phyloP scores from a whole-genome alignment of 305 asterid genomes.

The Fraxinus velutina region DNA sequence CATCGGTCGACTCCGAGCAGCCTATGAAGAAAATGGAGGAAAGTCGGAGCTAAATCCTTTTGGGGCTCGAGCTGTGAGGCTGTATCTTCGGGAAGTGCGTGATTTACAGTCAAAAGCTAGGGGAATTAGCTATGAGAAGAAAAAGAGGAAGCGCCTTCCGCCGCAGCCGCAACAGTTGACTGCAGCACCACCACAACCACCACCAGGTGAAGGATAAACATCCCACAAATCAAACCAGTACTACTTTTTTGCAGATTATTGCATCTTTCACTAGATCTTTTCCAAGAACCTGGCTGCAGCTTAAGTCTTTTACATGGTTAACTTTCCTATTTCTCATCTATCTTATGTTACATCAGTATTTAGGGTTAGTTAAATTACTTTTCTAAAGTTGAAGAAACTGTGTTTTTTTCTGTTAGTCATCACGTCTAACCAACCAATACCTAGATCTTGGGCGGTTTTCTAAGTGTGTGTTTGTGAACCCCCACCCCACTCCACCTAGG shows the following conservation, averaged over 20 bases:
- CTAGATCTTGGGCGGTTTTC: conserved; percentile 1
- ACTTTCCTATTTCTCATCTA: not conserved
- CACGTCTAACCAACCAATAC: not conserved
- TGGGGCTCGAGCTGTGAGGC: conserved; percentile 81
- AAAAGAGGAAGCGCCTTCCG: conserved; percentile 62
- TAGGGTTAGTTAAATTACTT: conserved; percentile 33
- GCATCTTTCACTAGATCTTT: not conserved
- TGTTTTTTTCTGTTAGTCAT: conserved; percentile 4
- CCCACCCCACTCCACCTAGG: not conserved
- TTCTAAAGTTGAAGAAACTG: conserved; percentile 3
- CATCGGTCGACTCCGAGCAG: conserved; percentile 76
- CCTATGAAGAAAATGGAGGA: conserved; percentile 87
- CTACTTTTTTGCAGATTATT: not conserved
- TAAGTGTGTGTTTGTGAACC: not conserved
- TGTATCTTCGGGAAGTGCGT: conserved; percentile 75
- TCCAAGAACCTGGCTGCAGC: not conserved
- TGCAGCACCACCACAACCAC: conserved; percentile 16
- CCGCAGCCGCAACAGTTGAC: conserved; percentile 25
- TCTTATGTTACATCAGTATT: conserved; percentile 17
- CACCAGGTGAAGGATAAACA: conserved; percentile 39
- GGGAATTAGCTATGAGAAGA: conserved; percentile 89
- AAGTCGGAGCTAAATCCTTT: conserved; percentile 79
- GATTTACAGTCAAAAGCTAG: conserved; percentile 83
- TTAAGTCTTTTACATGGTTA: not conserved
- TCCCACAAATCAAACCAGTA: not conserved